These are phyloP conservation scores for Alternaria gaisen DNA, from an alignment of 2,329 filamentous ascomycete species.

Conservation along the genomic window DNA sequence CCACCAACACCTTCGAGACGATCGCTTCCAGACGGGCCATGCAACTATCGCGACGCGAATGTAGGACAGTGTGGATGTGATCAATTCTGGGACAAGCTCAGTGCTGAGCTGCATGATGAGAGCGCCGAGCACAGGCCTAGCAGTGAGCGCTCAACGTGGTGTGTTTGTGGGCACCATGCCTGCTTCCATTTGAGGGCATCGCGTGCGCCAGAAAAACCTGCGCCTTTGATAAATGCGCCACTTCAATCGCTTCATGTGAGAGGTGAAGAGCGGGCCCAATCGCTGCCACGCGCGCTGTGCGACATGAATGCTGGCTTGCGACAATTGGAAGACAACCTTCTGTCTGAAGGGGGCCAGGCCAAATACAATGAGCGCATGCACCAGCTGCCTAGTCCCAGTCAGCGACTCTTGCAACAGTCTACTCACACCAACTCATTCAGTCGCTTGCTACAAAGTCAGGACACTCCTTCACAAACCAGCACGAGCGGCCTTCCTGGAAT, in stretches of 20 bases:
- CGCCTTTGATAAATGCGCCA: conserved; percentile 19
- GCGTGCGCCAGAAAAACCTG: conserved; percentile 27
- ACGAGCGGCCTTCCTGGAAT: conserved; percentile 47
- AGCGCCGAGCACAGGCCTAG: conserved; percentile 35
- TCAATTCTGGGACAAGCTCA: conserved; percentile 59
- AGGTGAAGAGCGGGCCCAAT: conserved; percentile 27
- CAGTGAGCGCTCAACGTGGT: conserved; percentile 53
- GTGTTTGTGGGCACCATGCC: conserved; percentile 66
- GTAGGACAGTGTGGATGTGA: conserved; percentile 62
- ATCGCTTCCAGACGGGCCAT: conserved; percentile 60
- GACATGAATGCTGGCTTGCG: conserved; percentile 20
- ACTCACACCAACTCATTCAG: conserved; percentile 30
- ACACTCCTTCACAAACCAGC: conserved; percentile 42
- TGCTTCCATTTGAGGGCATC: conserved; percentile 59
- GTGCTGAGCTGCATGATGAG: conserved; percentile 43
- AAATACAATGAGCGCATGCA: conserved; percentile 16
- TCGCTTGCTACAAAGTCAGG: conserved; percentile 31
- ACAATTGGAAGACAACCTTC: conserved; percentile 4
- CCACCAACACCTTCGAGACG: conserved; percentile 35
- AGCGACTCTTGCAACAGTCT: conserved; percentile 25
- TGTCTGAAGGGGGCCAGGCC: conserved; percentile 8
- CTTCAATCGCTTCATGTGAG: conserved; percentile 15
- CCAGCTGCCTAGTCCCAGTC: conserved; percentile 21
- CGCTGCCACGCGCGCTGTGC: conserved; percentile 23
- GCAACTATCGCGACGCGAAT: conserved; percentile 61